Percentiles rank a stretch among this genome's conserved stretches.
Conservation (phyloP, 257 asterid genomes). For the Nicotiana tabacum region DNA sequence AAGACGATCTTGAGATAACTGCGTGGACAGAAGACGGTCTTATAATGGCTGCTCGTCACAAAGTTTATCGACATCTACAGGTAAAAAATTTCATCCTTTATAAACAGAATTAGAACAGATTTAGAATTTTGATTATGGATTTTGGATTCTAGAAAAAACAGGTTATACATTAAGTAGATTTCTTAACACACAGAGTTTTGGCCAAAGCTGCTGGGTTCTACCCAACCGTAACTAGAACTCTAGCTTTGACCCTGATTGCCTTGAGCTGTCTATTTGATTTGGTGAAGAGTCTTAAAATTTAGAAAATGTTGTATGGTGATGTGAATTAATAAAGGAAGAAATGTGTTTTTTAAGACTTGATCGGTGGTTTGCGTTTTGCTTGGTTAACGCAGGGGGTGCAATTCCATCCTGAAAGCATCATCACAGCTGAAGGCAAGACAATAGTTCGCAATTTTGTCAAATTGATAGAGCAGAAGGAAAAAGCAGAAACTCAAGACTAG, state of each 20-base stretch:
- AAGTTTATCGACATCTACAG: conserved; percentile 58
- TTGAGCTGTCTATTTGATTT: neutral
- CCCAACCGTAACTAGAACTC: no score
- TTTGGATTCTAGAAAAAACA: no score
- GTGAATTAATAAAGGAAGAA: neutral
- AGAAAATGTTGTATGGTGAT: neutral
- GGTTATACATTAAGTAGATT: no score
- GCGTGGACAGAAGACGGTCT: conserved; percentile 97
- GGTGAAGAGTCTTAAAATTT: neutral
- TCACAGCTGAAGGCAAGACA: conserved; percentile 66
- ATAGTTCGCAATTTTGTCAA: conserved; percentile 69
- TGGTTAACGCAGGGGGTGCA: conserved; percentile 70
- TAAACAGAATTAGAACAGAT: neutral
- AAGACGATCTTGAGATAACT: conserved; percentile 70
- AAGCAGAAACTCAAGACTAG: conserved; percentile 37
- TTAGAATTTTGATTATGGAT: no score
- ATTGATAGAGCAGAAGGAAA: conserved; percentile 55
- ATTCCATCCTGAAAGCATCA: conserved; percentile 87
- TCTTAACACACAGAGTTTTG: no score
- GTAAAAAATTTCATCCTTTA: conserved; percentile 25
- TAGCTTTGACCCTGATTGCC: no score
- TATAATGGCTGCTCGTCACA: conserved; percentile 96
- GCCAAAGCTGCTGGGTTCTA: no score
- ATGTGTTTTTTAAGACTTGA: neutral
- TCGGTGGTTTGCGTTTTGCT: neutral